Percentiles rank a stretch among this genome's conserved stretches.
Conservation (phyloP, 495 filamentous ascomycete genomes). For the Penicillium cosmopolitanum region DNA sequence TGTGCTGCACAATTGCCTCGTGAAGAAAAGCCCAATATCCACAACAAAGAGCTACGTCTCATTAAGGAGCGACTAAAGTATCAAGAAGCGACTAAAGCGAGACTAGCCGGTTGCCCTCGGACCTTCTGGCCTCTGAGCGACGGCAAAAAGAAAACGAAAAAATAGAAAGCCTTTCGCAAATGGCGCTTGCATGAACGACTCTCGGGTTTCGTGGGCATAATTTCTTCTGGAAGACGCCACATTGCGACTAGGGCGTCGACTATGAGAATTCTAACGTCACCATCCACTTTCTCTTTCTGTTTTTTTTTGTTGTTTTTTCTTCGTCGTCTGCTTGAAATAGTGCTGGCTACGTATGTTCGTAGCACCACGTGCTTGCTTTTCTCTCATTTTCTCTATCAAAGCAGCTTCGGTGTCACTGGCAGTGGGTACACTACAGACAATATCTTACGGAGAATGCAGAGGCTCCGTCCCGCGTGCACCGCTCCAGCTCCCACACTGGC, state of each 20-base stretch:
- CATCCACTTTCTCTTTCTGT: not conserved
- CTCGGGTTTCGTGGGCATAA: not conserved
- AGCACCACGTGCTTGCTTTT: not conserved
- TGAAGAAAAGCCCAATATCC: not conserved
- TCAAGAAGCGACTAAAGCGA: not conserved
- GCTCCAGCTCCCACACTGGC: not conserved
- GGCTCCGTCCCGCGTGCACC: not conserved
- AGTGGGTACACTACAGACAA: too few relatives aligned
- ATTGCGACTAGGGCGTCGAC: not conserved
- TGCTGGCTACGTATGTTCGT: not conserved
- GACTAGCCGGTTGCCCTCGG: not conserved
- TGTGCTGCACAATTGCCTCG: not conserved
- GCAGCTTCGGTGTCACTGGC: too few relatives aligned
- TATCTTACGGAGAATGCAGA: not conserved
- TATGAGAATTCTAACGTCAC: not conserved
- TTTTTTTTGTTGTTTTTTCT: not conserved
- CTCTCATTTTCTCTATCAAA: too few relatives aligned
- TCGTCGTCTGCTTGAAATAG: not conserved
- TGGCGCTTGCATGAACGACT: slow-evolving; percentile 2
- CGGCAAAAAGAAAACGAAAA: not conserved
- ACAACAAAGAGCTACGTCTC: not conserved
- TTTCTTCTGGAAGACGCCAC: slow-evolving; percentile 8
- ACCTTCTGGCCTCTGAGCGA: not conserved
- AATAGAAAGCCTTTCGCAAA: not conserved
- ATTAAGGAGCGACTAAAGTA: not conserved